phyloP scores from a whole-genome alignment of 2,329 filamentous ascomycete genomes.

The Trichoderma brevicompactum region DNA sequence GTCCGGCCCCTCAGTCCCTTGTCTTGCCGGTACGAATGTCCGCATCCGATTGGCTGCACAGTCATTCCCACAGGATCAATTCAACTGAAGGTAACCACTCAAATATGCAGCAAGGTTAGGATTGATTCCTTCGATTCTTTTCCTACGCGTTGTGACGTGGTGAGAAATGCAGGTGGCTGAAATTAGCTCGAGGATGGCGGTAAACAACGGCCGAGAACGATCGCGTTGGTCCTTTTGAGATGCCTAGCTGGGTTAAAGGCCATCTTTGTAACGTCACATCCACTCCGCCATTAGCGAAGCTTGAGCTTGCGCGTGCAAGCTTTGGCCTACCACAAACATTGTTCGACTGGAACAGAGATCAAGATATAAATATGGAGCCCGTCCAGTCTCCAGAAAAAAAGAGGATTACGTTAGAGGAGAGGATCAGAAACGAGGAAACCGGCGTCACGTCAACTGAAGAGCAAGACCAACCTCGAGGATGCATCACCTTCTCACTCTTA shows the following conservation, averaged over 20 bases:
- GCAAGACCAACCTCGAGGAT: constrained; percentile 1
- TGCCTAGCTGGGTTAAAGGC: constrained; percentile 25
- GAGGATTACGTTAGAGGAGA: background rate
- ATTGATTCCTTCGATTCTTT: constrained; percentile 5
- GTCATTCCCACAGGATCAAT: background rate
- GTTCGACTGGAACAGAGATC: background rate
- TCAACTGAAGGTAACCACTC: background rate
- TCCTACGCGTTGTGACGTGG: background rate
- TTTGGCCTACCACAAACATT: constrained; percentile 1
- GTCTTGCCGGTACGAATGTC: background rate
- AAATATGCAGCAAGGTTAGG: background rate
- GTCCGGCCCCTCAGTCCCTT: constrained; percentile 12
- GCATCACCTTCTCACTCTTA: constrained; percentile 16
- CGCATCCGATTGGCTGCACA: constrained; percentile 1
- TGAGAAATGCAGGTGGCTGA: constrained; percentile 19
- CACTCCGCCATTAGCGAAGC: constrained; percentile 13
- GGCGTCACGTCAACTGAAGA: background rate
- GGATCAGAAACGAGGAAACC: background rate
- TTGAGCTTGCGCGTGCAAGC: constrained; percentile 1
- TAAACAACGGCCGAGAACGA: constrained; percentile 19
- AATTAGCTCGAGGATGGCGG: constrained; percentile 15
- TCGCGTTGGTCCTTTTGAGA: constrained; percentile 15
- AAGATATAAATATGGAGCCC: constrained; percentile 6
- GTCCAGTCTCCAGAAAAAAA: background rate
- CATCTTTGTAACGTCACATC: constrained; percentile 30